These are phyloP conservation scores for Discostella stelligeroides DNA, from an alignment of 108 stramenopile species.

Conservation along the genomic window DNA sequence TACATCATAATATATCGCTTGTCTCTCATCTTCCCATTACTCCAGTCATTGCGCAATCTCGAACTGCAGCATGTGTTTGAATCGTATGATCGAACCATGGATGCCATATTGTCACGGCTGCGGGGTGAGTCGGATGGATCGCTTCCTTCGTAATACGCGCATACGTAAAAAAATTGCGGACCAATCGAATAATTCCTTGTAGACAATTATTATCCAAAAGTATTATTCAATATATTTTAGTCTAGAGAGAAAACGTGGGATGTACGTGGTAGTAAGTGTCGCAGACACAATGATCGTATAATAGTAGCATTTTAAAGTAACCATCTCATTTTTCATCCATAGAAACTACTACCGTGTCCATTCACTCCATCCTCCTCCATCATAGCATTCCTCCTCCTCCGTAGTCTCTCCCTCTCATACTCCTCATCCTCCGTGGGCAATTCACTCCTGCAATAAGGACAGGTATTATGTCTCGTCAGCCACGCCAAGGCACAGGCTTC, in stretches of 20 bases:
- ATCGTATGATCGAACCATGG: constrained; percentile 60
- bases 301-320: too few species aligned
- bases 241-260: too few species aligned
- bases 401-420: constrained; percentile 71
- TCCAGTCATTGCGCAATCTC: constrained; percentile 56
- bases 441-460: constrained; percentile 82
- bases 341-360: constrained; percentile 19
- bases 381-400: constrained; percentile 21
- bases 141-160: too few species aligned
- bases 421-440: constrained; percentile 86
- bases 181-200: too few species aligned
- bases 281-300: too few species aligned
- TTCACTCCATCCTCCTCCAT: neutral
- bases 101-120: constrained; percentile 64
- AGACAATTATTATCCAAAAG: too few species aligned
- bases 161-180: too few species aligned
- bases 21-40: neutral
- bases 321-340: constrained; percentile 18
- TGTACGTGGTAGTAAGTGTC: too few species aligned
- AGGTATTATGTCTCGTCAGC: constrained; percentile 81
- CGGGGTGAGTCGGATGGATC: constrained; percentile 68
- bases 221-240: too few species aligned
- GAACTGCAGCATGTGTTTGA: constrained; percentile 60
- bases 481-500: constrained; percentile 76
- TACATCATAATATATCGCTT: neutral